Conservation (phyloP, 2,329 filamentous ascomycete species). For the Ceratocystis smalleyi region DNA sequence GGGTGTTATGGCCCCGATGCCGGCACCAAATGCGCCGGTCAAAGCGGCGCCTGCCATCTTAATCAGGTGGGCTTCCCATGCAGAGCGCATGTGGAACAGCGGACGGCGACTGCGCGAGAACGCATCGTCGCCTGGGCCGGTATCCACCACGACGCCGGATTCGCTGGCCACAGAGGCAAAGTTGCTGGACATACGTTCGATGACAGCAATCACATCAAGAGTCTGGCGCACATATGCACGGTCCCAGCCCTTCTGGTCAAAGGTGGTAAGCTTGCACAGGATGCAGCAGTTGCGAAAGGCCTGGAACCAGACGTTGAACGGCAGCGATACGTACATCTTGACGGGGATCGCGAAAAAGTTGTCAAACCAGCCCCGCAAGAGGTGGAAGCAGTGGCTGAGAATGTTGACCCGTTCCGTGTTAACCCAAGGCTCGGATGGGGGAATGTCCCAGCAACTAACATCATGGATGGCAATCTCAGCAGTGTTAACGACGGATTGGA, state of each 20-base stretch:
- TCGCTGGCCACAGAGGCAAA: conserved; percentile 1
- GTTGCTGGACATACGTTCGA: conserved; percentile 6
- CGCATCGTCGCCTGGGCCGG: conserved; percentile 7
- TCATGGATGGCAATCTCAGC: conserved; percentile 15
- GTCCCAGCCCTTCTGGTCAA: conserved; percentile 14
- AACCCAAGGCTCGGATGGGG: conserved; percentile 6
- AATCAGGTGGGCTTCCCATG: conserved; percentile 20
- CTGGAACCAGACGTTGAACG: conserved; percentile 15
- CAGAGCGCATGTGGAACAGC: conserved; percentile 12
- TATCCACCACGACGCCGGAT: conserved; percentile 10
- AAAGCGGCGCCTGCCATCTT: conserved; percentile 20
- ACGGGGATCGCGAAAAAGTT: conserved; percentile 11
- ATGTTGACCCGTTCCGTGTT: conserved; percentile 13
- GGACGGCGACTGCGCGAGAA: conserved; percentile 14
- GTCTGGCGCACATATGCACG: conserved; percentile 7
- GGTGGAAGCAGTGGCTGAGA: conserved; percentile 13
- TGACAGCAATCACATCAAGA: conserved; percentile 10
- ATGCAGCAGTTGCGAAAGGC: conserved; percentile 15
- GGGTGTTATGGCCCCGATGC: conserved; percentile 21
- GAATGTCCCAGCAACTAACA: conserved; percentile 12
- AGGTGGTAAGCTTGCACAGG: conserved; percentile 13
- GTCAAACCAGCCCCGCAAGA: conserved; percentile 9
- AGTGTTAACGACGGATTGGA: conserved; percentile 9
- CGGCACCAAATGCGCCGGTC: background rate
- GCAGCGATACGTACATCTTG: conserved; percentile 8